Evolutionary conservation across 805 yeast species (phyloP).

Genomic region (Diddensiella caesifluorescens): DNA sequence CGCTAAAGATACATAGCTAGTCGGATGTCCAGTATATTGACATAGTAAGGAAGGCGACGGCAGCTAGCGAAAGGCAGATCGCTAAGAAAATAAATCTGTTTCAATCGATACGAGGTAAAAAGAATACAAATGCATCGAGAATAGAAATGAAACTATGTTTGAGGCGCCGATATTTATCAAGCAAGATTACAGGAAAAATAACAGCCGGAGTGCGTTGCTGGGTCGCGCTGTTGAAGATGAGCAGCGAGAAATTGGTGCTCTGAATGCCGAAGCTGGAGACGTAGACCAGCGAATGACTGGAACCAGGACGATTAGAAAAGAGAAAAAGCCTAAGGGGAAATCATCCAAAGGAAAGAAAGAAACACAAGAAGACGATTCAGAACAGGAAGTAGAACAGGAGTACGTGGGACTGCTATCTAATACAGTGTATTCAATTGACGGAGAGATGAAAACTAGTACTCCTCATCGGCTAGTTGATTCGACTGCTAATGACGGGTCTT

Average conservation of each 20-base stretch:
- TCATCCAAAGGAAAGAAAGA: not conserved
- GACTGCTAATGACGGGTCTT: too few species aligned
- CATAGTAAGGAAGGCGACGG: too few species aligned
- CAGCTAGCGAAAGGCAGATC: too few species aligned
- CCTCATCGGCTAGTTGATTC: too few species aligned
- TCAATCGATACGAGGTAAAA: too few species aligned
- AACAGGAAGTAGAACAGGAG: conserved; percentile 5
- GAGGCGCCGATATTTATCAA: conserved; percentile 3
- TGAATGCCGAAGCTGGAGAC: conserved; percentile 9
- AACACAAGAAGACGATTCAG: not conserved
- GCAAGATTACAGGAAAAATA: not conserved
- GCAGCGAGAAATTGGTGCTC: conserved; percentile 4
- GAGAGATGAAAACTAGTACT: not conserved
- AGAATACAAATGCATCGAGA: too few species aligned
- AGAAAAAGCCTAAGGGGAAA: not conserved
- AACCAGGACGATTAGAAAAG: not conserved
- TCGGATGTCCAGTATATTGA: too few species aligned
- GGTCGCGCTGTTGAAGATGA: not conserved
- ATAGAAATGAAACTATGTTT: conserved; percentile 5
- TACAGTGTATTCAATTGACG: conserved; percentile 1
- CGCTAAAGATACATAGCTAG: too few species aligned
- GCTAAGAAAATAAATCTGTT: too few species aligned
- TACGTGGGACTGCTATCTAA: conserved; percentile 6
- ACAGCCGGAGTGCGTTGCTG: not conserved
- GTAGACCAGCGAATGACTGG: not conserved